Percentiles rank a stretch among this genome's conserved stretches.
Evolutionary conservation across 176 grass and related monocot species (phyloP).

Genomic region (Puccinellia tenuiflora): DNA sequence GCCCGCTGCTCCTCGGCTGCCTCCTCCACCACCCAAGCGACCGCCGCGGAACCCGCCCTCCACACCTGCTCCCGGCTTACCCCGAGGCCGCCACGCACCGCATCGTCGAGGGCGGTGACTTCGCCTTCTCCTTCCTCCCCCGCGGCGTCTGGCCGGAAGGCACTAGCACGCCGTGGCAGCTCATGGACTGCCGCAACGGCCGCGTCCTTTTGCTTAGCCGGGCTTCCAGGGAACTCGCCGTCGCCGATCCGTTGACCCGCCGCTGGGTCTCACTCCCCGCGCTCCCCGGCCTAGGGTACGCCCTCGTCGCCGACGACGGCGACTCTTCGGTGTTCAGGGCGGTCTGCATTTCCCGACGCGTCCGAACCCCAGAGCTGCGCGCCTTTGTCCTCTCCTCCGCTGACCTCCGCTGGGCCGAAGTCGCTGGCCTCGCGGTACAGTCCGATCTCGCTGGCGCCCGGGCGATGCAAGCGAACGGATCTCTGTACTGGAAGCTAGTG

Average conservation of each 20-base stretch:
- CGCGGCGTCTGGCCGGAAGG: neutral
- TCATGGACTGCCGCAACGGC: conserved; percentile 38
- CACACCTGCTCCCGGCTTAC: neutral
- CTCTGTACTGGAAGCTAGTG: conserved; percentile 35
- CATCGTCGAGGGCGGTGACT: neutral
- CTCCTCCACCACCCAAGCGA: neutral
- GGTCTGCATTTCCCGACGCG: conserved; percentile 1
- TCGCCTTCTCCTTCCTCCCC: conserved; percentile 30
- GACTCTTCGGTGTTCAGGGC: conserved; percentile 21
- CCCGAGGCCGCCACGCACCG: neutral
- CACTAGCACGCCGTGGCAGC: conserved; percentile 8
- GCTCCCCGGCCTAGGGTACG: conserved; percentile 15
- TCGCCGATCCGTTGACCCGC: conserved; percentile 28
- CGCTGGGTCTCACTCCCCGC: neutral
- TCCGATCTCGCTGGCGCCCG: neutral
- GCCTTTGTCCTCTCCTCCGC: conserved; percentile 21
- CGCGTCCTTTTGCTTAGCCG: conserved; percentile 8
- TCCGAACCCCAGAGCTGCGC: neutral
- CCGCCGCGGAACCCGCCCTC: neutral
- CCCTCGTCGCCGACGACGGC: conserved; percentile 35
- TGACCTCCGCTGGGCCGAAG: conserved; percentile 20
- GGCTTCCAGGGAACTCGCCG: neutral
- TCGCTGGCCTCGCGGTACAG: neutral
- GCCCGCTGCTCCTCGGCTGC: conserved; percentile 35
- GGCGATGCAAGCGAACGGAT: conserved; percentile 29